Base-by-base conservation (phyloP, 2,329 filamentous ascomycete genomes). In the Xylaria sp. region DNA sequence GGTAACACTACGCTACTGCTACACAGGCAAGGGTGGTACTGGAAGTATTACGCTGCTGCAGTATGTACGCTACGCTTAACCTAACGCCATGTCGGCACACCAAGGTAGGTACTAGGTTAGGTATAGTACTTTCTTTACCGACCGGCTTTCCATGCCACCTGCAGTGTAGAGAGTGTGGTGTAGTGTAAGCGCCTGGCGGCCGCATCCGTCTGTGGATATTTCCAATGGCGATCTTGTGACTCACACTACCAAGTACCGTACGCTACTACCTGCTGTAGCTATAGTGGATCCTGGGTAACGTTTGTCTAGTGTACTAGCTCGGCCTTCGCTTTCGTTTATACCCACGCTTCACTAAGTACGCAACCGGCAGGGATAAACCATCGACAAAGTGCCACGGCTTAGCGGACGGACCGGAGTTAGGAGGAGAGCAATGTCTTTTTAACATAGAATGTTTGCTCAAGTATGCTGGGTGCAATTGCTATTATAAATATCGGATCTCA, bases 121-220 rank as follows among this genome's bases (percentile, higher is more conserved):
- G 28, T 28, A 28, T 28, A 28, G 28, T 28, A 28, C 28, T 28
- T 28, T 28, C 28, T 28, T 28, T 28, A 28, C 28, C 28, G 28
- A 28, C 28, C 28, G 28, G 28, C 28, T 28, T 28, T 28, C 28
- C 28, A 28, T 28, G n/a, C n/a, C n/a, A n/a, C n/a, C n/a, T n/a
- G 28, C 28, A 28, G 28, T 28, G 28, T 28, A 28, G 28, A 4
- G 2, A 28, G 28, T 3, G 28, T 28, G 39, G 39, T 46, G 18
- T 46, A 18, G 15, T 6, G 50, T 61, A 48, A 48, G 46, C 56
- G 23, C 69, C 65, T 66, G 66, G 69, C 69, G 69, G 66, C 62
- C 63, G 28, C 66, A 66, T 66, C 69, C 66, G 66, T 46, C 48
- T 54, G 23, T 10, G 34, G 44, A 28, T 28, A 28, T 18, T 13